Percentiles rank a stretch among this genome's conserved stretches.
Evolutionary conservation across 2,329 filamentous ascomycete species (phyloP).

Genomic region (Aspergillus clavatus): DNA sequence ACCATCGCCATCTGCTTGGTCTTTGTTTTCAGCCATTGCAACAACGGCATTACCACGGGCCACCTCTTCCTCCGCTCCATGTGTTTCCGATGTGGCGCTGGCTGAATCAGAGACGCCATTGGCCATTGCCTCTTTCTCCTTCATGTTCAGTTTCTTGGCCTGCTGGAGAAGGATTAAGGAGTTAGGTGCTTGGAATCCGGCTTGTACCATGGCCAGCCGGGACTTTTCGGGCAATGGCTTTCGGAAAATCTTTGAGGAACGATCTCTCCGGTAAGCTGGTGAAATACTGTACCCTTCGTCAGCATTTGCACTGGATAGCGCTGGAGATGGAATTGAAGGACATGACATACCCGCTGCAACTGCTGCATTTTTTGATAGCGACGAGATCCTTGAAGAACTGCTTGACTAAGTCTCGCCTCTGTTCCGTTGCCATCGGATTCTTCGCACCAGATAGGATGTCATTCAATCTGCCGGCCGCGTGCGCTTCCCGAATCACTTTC

Average conservation of each 20-base stretch:
- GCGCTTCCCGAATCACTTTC: slow-evolving; percentile 61
- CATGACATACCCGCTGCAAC: slow-evolving; percentile 50
- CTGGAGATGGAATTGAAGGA: background rate
- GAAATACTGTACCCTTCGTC: slow-evolving; percentile 56
- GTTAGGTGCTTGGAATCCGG: slow-evolving; percentile 63
- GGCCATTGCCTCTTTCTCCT: slow-evolving; percentile 25
- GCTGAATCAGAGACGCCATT: slow-evolving; percentile 43
- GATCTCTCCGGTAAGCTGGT: slow-evolving; percentile 81
- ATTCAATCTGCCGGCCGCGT: slow-evolving; percentile 41
- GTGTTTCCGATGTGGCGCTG: slow-evolving; percentile 51
- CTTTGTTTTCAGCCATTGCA: slow-evolving; percentile 31
- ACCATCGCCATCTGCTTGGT: slow-evolving; percentile 32
- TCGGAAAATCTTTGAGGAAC: slow-evolving; percentile 89
- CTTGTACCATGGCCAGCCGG: slow-evolving; percentile 68
- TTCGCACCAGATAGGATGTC: slow-evolving; percentile 54
- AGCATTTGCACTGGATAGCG: slow-evolving; percentile 12
- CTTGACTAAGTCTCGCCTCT: slow-evolving; percentile 70
- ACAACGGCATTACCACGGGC: slow-evolving; percentile 48
- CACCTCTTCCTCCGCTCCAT: slow-evolving; percentile 57
- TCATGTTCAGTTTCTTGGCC: slow-evolving; percentile 38
- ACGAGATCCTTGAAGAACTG: slow-evolving; percentile 73
- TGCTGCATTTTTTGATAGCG: slow-evolving; percentile 64
- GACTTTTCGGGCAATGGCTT: slow-evolving; percentile 72
- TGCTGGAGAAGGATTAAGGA: slow-evolving; percentile 59
- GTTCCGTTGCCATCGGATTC: slow-evolving; percentile 76